Percentiles rank a stretch among this genome's conserved stretches.
These are phyloP conservation scores for Steccherinum ochraceum DNA, from an alignment of 768 basidiomycete species.

Conservation along the genomic window DNA sequence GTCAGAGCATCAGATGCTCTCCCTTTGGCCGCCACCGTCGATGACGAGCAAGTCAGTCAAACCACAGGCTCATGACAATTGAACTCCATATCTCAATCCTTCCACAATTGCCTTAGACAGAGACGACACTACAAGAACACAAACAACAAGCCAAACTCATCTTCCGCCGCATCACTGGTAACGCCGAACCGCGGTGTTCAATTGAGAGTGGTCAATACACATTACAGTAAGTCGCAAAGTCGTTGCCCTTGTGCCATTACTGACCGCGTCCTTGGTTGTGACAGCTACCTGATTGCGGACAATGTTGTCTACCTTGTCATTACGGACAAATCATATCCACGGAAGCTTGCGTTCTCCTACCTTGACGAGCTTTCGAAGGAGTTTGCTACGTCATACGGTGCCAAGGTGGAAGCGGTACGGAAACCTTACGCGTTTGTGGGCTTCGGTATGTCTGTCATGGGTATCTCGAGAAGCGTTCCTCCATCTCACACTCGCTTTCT, in stretches of 20 bases:
- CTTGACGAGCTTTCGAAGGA: conserved; percentile 96
- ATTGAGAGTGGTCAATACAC: conserved; percentile 95
- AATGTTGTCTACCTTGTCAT: conserved; percentile 95
- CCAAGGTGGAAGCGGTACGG: conserved; percentile 85
- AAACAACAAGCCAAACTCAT: conserved; percentile 98
- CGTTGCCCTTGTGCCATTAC: conserved; percentile 8
- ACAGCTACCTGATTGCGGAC: conserved; percentile 89
- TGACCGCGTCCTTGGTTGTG: not conserved
- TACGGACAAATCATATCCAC: conserved; percentile 93
- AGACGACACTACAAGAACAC: conserved; percentile 90
- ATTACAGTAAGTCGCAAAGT: conserved; percentile 70
- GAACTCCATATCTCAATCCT: not conserved
- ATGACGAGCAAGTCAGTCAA: conserved; percentile 83
- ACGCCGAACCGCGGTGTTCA: conserved; percentile 92
- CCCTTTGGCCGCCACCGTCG: conserved; percentile 91
- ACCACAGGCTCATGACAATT: no score
- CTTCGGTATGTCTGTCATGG: conserved; percentile 75
- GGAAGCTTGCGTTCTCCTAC: conserved; percentile 96
- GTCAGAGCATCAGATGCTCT: conserved; percentile 82
- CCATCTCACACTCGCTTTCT: conserved; percentile 4
- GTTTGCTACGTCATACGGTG: conserved; percentile 86
- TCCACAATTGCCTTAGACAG: conserved; percentile 64
- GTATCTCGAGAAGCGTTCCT: no score
- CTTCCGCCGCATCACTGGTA: conserved; percentile 88
- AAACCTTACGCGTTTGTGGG: conserved; percentile 99